phyloP scores from a whole-genome alignment of 2,329 filamentous ascomycete genomes.

The Ceratocystis harringtonii region DNA sequence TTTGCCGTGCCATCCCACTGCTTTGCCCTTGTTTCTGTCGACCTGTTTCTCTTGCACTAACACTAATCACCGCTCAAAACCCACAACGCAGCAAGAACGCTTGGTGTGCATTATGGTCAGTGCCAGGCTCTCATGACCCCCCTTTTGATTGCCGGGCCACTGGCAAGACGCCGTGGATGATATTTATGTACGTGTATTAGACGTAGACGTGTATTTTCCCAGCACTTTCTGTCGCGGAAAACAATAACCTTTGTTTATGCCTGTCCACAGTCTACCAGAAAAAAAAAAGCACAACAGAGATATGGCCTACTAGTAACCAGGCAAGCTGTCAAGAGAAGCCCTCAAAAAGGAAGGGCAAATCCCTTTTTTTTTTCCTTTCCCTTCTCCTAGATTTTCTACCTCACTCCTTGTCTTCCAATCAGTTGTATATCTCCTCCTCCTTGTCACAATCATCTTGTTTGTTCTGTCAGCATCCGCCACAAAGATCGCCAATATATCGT shows the following conservation, averaged over 20 bases:
- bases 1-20: not conserved
- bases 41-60: not conserved
- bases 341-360: no score
- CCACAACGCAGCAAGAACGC: not conserved
- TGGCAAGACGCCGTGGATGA: not conserved
- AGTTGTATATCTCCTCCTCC: no score
- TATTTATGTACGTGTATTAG: not conserved
- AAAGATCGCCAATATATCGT: not conserved
- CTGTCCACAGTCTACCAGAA: not conserved
- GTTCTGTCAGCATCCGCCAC: not conserved
- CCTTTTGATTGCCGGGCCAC: not conserved
- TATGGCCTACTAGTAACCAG: no score
- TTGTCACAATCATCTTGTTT: not conserved
- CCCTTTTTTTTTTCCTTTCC: no score
- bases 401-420: no score
- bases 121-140: not conserved
- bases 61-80: not conserved
- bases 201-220: not conserved
- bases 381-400: no score
- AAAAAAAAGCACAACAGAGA: not conserved
- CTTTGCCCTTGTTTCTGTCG: not conserved
- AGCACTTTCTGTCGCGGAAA: not conserved
- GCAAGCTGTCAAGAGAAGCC: no score
- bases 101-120: not conserved
- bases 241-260: conserved; percentile 2